A percentile compares a stretch with the other conserved stretches of the same genome.
phyloP scores from a whole-genome alignment of 2,329 filamentous ascomycete genomes.

The Pezicula rhizophila region DNA sequence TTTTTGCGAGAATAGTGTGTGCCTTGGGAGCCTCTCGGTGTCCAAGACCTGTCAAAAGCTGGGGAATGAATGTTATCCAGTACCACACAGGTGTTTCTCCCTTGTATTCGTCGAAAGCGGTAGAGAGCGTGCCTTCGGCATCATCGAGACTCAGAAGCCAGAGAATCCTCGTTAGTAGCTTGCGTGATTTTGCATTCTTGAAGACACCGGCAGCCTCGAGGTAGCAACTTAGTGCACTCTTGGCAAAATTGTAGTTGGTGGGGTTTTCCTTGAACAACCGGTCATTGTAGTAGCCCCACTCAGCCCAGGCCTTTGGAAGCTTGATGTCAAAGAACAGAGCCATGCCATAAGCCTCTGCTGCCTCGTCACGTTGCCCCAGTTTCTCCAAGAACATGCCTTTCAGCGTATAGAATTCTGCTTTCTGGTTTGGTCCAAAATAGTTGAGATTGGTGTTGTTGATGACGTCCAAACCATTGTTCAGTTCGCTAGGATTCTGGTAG shows the following conservation, averaged over 20 bases:
- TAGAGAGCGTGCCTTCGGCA: slow-evolving; percentile 71
- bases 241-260: slow-evolving; percentile 72
- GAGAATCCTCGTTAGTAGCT: slow-evolving; percentile 84
- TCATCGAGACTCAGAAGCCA: slow-evolving; percentile 96
- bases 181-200: slow-evolving; percentile 94
- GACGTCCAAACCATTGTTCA: slow-evolving; percentile 89
- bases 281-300: slow-evolving; percentile 99
- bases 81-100: slow-evolving; percentile 98
- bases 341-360: slow-evolving; percentile 89
- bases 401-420: slow-evolving; percentile 97
- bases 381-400: slow-evolving; percentile 99
- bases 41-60: slow-evolving; percentile 84
- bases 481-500: slow-evolving; percentile 90
- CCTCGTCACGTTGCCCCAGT: slow-evolving; percentile 81
- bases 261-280: slow-evolving; percentile 91
- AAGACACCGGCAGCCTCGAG: slow-evolving; percentile 92
- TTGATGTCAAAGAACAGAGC: slow-evolving; percentile 94
- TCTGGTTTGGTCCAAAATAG: slow-evolving; percentile 93
- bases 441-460: slow-evolving; percentile 99
- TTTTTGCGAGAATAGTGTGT: slow-evolving; percentile 80
- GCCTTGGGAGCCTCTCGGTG: slow-evolving; percentile 87
- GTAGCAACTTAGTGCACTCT: slow-evolving; percentile 92
- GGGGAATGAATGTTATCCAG: slow-evolving; percentile 98
- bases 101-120: slow-evolving; percentile 92
- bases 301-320: slow-evolving; percentile 94